Percentiles rank a stretch among this genome's conserved stretches.
Evolutionary conservation across 805 yeast species (phyloP).

Genomic region (Osmozyma mogii): DNA sequence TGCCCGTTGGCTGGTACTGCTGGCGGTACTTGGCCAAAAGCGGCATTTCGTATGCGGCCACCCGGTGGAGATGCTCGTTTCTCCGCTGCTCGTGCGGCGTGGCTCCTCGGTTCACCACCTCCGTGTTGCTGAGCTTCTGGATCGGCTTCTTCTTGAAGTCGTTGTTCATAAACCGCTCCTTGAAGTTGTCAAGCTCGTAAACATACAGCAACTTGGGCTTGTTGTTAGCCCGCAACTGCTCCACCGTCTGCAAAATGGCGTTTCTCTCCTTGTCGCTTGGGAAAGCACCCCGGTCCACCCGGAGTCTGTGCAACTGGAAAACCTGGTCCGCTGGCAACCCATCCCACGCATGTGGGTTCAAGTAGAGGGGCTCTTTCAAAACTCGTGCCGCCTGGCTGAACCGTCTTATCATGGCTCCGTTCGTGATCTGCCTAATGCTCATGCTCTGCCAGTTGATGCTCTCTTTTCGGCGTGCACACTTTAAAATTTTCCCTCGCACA

Average conservation of each 20-base stretch:
- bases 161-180: slow-evolving; percentile 35
- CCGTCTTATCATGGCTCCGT: background rate
- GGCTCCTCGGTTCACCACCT: slow-evolving; percentile 28
- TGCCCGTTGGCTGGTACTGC: slow-evolving; percentile 45
- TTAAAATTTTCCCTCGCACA: background rate
- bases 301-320: slow-evolving; percentile 50
- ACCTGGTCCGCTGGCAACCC: slow-evolving; percentile 59
- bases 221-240: slow-evolving; percentile 17
- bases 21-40: slow-evolving; percentile 68
- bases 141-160: too few relatives aligned
- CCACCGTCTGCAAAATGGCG: slow-evolving; percentile 42
- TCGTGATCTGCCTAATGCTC: background rate
- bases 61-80: slow-evolving; percentile 66
- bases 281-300: slow-evolving; percentile 45
- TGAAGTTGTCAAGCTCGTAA: slow-evolving; percentile 35
- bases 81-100: slow-evolving; percentile 50
- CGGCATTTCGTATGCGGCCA: slow-evolving; percentile 92
- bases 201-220: slow-evolving; percentile 32
- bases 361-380: slow-evolving; percentile 29
- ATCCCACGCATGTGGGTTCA: slow-evolving; percentile 64
- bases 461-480: background rate
- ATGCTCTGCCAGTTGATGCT: background rate
- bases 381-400: background rate
- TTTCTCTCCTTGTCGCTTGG: slow-evolving; percentile 61
- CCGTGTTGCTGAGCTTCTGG: slow-evolving; percentile 24